phyloP scores from a whole-genome alignment of 2,329 filamentous ascomycete species.

The Claviceps lovelessii region DNA sequence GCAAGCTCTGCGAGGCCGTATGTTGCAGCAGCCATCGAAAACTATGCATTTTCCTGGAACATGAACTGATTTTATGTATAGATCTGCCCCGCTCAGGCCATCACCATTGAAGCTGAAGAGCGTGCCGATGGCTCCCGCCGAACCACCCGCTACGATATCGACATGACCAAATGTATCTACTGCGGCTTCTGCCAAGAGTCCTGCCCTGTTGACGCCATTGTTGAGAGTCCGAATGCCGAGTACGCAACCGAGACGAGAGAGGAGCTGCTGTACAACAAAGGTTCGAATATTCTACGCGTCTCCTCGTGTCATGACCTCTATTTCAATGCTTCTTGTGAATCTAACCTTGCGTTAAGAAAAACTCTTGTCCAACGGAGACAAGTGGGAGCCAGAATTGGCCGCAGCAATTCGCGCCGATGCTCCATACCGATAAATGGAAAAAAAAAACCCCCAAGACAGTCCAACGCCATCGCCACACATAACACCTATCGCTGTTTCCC shows the following conservation, averaged over 20 bases:
- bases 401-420: conserved; percentile 85
- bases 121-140: conserved; percentile 88
- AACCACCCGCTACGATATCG: conserved; percentile 96
- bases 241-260: conserved; percentile 60
- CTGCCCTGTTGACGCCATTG: conserved; percentile 89
- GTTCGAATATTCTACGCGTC: conserved; percentile 17
- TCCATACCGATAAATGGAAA: conserved; percentile 57
- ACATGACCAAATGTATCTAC: conserved; percentile 99
- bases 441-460: no score
- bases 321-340: neutral
- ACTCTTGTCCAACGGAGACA: conserved; percentile 75
- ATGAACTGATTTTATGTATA: conserved; percentile 12
- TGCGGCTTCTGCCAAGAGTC: conserved; percentile 98
- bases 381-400: conserved; percentile 95
- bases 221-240: conserved; percentile 49
- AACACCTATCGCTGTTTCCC: neutral
- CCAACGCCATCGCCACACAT: neutral
- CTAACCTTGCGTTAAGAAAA: conserved; percentile 46
- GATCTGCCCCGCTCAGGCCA: conserved; percentile 94
- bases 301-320: no score
- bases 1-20: conserved; percentile 95
- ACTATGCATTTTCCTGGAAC: neutral
- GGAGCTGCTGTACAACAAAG: conserved; percentile 95
- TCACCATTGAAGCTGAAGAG: conserved; percentile 98
- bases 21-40: conserved; percentile 6